Evolutionary conservation across 805 yeast genomes (phyloP).

Genomic region (Teunomyces atbi): DNA sequence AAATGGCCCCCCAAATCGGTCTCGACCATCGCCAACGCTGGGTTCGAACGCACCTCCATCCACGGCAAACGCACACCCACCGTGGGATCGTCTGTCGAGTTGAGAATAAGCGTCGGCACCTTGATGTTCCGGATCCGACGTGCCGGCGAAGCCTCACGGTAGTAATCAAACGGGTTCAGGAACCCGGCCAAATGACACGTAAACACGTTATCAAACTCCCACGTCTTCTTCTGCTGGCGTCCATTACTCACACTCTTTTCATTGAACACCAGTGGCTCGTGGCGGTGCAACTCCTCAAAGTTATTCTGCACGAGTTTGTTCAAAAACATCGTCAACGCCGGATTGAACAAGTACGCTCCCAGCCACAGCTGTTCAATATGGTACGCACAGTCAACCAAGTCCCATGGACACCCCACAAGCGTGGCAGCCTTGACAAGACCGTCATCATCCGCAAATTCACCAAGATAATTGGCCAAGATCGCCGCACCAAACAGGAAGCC

Average conservation of each 20-base stretch:
- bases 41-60: slow-evolving; percentile 51
- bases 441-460: slow-evolving; percentile 39
- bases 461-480: slow-evolving; percentile 68
- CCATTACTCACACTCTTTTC: slow-evolving; percentile 19
- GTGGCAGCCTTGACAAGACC: slow-evolving; percentile 49
- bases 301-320: slow-evolving; percentile 33
- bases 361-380: slow-evolving; percentile 39
- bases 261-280: slow-evolving; percentile 26
- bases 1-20: slow-evolving; percentile 79
- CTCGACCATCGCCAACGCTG: slow-evolving; percentile 55
- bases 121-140: slow-evolving; percentile 49
- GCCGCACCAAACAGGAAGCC: slow-evolving; percentile 84
- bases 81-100: slow-evolving; percentile 74
- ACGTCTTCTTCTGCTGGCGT: slow-evolving; percentile 31
- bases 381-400: slow-evolving; percentile 50
- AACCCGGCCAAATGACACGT: slow-evolving; percentile 70
- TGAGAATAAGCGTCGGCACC: slow-evolving; percentile 64
- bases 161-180: slow-evolving; percentile 62
- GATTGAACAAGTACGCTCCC: slow-evolving; percentile 34
- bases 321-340: slow-evolving; percentile 32
- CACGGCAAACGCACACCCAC: slow-evolving; percentile 57
- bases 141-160: slow-evolving; percentile 58
- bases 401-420: slow-evolving; percentile 72
- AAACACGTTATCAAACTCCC: slow-evolving; percentile 61
- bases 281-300: slow-evolving; percentile 29